Evolutionary conservation across 345 rosid species (phyloP), one percentile per base, ranked within the genome.

Genomic region (Salix viminalis): DNA sequence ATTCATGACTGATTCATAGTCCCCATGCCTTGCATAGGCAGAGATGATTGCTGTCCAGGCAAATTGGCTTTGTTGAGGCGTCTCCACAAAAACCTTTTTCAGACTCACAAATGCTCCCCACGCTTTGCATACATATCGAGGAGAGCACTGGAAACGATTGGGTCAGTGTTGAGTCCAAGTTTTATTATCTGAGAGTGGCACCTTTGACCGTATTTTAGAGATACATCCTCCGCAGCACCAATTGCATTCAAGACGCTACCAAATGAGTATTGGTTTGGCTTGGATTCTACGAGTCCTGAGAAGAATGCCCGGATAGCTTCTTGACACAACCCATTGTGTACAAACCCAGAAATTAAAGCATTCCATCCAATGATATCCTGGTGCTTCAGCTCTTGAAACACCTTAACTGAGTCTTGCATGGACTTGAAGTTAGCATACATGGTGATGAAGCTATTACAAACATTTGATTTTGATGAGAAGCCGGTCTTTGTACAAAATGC

Each of bases 101-200:
- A 16, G 97, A 88, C 70, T 94, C 97, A 13, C 52, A 71, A 70
- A 92, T 90, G 87, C 89, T 90, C 71, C 71, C 98, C 97, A 10
- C 97, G 93, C 89, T 92, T 94, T 23, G 94, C 97, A 48, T 92
- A 92, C 98, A 94, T 94, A 79, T 94, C 95, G 32, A 94, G 96
- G 58, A 92, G 94, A 58, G 97, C 93, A 69, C 91, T 82, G 37
- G 91, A 91, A 70, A 94, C 88, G 41, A 92, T 79, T 14, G 91
- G 91, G 71, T 92, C 84, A 1, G 79, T 78, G 81, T 84, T 78
- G 8, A 89, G 75, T 61, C 97, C 98, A 23, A 85, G 82, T 80
- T 91, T 94, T 76, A 88, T 77, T 30, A 92, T 70, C 34, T 84
- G 84, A 52, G 93, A 87, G 79, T 90, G 98, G 88, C 98, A 92